phyloP scores from a whole-genome alignment of 1,139 yeast genomes.

The Geotrichum restrictum region DNA sequence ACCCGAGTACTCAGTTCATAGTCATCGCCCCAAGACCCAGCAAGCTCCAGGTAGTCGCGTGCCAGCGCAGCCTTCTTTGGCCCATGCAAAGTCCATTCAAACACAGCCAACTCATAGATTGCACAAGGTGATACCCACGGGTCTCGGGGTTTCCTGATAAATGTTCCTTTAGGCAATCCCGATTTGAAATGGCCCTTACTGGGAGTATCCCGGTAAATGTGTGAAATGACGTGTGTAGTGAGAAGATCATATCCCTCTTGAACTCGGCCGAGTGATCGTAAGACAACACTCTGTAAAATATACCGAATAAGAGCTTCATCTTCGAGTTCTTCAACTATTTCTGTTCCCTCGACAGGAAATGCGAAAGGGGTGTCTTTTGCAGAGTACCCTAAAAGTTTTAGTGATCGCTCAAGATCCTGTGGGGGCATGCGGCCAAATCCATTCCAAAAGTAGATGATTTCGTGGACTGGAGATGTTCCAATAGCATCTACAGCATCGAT shows the following conservation, averaged over 20 bases:
- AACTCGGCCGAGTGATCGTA: constrained; percentile 61
- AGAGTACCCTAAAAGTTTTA: constrained; percentile 49
- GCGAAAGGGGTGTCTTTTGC: constrained; percentile 37
- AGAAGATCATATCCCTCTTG: constrained; percentile 58
- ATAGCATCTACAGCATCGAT: constrained; percentile 64
- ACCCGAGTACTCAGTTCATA: constrained; percentile 89
- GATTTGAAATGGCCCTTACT: constrained; percentile 27
- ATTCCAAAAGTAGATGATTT: constrained; percentile 85
- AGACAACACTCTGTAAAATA: constrained; percentile 58
- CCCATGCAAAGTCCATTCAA: constrained; percentile 68
- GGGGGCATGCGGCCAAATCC: constrained; percentile 82
- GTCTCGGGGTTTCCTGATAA: constrained; percentile 39
- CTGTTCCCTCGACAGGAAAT: neutral
- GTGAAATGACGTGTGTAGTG: constrained; percentile 53
- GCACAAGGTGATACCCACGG: constrained; percentile 92
- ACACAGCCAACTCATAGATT: constrained; percentile 77
- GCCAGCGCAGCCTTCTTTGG: constrained; percentile 46
- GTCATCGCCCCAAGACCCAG: constrained; percentile 77
- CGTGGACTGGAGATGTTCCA: constrained; percentile 84
- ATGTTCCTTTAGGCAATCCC: constrained; percentile 35
- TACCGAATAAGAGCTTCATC: constrained; percentile 66
- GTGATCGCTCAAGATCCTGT: constrained; percentile 52
- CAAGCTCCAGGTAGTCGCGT: constrained; percentile 66
- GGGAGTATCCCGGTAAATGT: constrained; percentile 32
- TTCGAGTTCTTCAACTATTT: constrained; percentile 44